These are phyloP conservation scores for Epithemia pelagica DNA, from an alignment of 108 stramenopile species.

Conservation along the genomic window DNA sequence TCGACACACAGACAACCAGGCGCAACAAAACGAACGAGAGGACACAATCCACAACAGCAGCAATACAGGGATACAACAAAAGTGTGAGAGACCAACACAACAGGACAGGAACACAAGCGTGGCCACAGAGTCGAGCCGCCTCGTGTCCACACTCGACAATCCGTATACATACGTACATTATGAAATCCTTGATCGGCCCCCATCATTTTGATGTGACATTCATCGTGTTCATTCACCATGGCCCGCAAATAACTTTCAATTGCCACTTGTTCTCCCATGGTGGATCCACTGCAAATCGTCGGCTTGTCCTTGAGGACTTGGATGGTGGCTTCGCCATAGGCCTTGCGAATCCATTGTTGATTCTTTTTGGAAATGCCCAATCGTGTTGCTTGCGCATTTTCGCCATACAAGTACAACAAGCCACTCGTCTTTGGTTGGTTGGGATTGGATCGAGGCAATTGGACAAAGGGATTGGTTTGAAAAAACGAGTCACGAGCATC, in stretches of 20 bases:
- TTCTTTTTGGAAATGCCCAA: conserved; percentile 63
- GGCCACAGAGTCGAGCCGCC: too few relatives aligned
- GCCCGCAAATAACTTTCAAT: conserved; percentile 78
- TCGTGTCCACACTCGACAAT: too few relatives aligned
- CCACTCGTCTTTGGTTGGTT: conserved; percentile 29
- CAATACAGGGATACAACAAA: background rate
- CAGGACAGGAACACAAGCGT: conserved; percentile 23
- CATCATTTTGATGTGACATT: conserved; percentile 53
- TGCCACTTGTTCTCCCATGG: conserved; percentile 77
- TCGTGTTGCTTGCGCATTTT: conserved; percentile 66
- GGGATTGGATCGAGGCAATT: conserved; percentile 8
- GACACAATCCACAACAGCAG: background rate
- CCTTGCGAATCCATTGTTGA: conserved; percentile 45
- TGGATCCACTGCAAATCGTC: conserved; percentile 70
- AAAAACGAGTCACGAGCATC: conserved; percentile 80
- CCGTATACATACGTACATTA: conserved; percentile 38
- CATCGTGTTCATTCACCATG: conserved; percentile 73
- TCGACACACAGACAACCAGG: background rate
- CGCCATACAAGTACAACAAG: conserved; percentile 69
- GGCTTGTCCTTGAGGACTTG: conserved; percentile 47
- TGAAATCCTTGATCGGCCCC: conserved; percentile 87
- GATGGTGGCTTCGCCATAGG: conserved; percentile 41
- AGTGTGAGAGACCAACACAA: conserved; percentile 21
- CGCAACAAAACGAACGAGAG: too few relatives aligned
- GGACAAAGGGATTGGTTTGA: conserved; percentile 60